phyloP scores from a whole-genome alignment of 768 basidiomycete genomes.

The Termitomyces heimii region DNA sequence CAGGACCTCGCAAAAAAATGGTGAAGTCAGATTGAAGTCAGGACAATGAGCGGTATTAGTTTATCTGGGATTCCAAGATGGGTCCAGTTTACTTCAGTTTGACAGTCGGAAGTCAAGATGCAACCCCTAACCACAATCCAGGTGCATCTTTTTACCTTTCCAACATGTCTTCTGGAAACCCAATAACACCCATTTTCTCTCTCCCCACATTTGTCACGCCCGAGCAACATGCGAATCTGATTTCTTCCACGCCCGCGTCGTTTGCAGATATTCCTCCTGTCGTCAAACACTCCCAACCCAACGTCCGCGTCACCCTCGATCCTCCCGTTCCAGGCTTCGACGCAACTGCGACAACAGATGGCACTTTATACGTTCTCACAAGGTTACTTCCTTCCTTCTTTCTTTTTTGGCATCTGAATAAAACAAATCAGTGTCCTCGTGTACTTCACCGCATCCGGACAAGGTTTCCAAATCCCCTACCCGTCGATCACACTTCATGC shows the following conservation, averaged over 20 bases:
- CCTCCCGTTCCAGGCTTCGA: conserved; percentile 62
- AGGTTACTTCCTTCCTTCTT: conserved; percentile 40
- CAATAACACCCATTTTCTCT: conserved; percentile 27
- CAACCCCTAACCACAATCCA: conserved; percentile 15
- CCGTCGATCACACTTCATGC: conserved; percentile 93
- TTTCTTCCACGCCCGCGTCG: conserved; percentile 77
- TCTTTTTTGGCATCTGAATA: conserved; percentile 1
- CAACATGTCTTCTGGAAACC: conserved; percentile 11
- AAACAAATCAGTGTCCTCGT: conserved; percentile 54
- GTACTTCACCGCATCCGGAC: conserved; percentile 40
- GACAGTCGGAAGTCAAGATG: too few relatives aligned
- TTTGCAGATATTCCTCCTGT: conserved; percentile 85
- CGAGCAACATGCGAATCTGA: conserved; percentile 63
- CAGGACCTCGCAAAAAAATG: too few relatives aligned
- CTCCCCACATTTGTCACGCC: conserved; percentile 34
- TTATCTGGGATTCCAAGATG: neutral
- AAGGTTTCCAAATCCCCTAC: conserved; percentile 63
- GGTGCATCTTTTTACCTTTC: conserved; percentile 4
- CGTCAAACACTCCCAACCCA: conserved; percentile 66
- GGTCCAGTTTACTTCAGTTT: too few relatives aligned
- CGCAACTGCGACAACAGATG: conserved; percentile 43
- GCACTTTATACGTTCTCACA: conserved; percentile 81
- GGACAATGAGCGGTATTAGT: neutral
- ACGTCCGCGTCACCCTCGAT: conserved; percentile 63
- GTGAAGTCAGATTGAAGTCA: too few relatives aligned